Evolutionary conservation across 805 yeast species (phyloP).

Genomic region (Candida vaughaniae): DNA sequence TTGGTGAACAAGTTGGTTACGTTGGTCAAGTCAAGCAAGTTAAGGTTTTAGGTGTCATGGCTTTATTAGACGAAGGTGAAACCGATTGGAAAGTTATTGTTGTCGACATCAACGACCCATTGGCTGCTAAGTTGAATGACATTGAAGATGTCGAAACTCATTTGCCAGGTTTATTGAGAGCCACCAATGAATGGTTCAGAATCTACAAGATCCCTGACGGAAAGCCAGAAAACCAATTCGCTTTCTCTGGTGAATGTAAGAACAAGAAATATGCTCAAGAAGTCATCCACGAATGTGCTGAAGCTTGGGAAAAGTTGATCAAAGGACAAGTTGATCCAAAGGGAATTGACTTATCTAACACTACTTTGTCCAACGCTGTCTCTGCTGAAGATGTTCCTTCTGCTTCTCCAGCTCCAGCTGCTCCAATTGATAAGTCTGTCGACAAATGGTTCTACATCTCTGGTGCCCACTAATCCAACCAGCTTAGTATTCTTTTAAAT

Average conservation of each 20-base stretch:
- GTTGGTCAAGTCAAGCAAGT: conserved; percentile 59
- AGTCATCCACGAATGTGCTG: conserved; percentile 61
- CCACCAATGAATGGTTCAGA: conserved; percentile 77
- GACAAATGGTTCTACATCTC: conserved; percentile 99
- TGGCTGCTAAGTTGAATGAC: conserved; percentile 58
- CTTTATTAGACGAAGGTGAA: conserved; percentile 89
- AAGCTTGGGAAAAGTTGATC: conserved; percentile 65
- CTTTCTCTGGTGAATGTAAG: conserved; percentile 67
- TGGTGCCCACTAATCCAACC: conserved; percentile 52
- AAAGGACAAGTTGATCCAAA: conserved; percentile 38
- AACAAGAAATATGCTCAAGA: conserved; percentile 57
- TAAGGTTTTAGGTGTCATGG: conserved; percentile 73
- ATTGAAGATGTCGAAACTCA: conserved; percentile 64
- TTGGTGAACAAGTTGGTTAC: conserved; percentile 45
- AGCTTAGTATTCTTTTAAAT: too few relatives aligned
- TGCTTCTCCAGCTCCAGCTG: conserved; percentile 73
- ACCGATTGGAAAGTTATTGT: conserved; percentile 91
- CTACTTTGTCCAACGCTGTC: conserved; percentile 54
- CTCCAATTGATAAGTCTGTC: conserved; percentile 92
- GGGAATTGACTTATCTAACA: conserved; percentile 74
- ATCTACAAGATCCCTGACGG: conserved; percentile 83
- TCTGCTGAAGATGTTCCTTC: conserved; percentile 59
- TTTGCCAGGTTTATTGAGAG: conserved; percentile 70
- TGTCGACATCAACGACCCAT: conserved; percentile 64
- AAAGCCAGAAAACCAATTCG: conserved; percentile 72